Percentiles rank a stretch among this genome's conserved stretches.
phyloP scores from a whole-genome alignment of 108 stramenopile genomes.

The Phaeodactylum tricornutum region DNA sequence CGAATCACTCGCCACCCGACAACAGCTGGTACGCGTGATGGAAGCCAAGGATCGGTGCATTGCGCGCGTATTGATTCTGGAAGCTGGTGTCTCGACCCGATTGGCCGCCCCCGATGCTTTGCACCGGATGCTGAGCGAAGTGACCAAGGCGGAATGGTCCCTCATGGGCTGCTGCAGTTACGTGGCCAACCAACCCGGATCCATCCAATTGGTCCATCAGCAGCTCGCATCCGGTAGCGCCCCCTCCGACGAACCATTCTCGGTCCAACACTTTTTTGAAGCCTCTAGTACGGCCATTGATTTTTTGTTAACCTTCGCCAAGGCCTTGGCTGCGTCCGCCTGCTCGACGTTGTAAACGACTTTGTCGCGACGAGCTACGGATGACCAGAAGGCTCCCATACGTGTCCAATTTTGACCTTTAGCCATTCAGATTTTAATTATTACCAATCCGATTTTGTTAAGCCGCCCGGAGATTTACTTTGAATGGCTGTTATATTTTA shows the following conservation, averaged over 20 bases:
- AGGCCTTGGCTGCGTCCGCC: constrained; percentile 15
- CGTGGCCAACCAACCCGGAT: constrained; percentile 9
- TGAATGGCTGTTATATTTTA: too few relatives aligned
- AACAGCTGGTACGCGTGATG: constrained; percentile 5
- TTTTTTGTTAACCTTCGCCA: constrained; percentile 15
- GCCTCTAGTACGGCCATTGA: constrained; percentile 15
- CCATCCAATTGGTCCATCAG: constrained; percentile 14
- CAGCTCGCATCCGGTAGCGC: background rate
- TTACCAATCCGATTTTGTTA: too few relatives aligned
- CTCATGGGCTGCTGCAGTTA: constrained; percentile 17
- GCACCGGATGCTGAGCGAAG: constrained; percentile 6
- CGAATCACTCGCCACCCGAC: constrained; percentile 8
- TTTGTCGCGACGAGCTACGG: too few relatives aligned
- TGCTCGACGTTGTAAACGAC: too few relatives aligned
- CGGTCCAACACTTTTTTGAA: constrained; percentile 15
- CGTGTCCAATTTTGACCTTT: too few relatives aligned
- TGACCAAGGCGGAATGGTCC: constrained; percentile 10
- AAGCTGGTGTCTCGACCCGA: constrained; percentile 7
- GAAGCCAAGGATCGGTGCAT: constrained; percentile 13
- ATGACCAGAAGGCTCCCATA: too few relatives aligned
- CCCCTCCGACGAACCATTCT: constrained; percentile 1
- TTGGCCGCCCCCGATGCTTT: constrained; percentile 16
- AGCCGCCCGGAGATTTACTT: too few relatives aligned
- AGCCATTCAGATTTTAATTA: too few relatives aligned
- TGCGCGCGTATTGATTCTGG: constrained; percentile 6